Percentiles rank a stretch among this genome's conserved stretches.
phyloP scores from a whole-genome alignment of 1,284 basidiomycete species.

The Boletellus sp. region DNA sequence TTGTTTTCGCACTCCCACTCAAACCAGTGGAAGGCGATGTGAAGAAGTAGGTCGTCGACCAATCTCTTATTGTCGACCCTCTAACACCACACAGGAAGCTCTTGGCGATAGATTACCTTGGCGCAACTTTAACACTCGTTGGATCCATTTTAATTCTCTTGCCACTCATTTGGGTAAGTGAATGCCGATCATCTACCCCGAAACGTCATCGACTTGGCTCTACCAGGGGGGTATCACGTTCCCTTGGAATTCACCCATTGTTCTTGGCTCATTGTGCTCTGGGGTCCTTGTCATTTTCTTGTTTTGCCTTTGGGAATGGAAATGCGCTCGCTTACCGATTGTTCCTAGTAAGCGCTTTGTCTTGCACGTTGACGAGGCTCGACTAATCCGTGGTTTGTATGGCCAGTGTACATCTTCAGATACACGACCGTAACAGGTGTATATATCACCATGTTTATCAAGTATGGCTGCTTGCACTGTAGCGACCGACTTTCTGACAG shows the following conservation, averaged over 20 bases:
- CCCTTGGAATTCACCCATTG: constrained; percentile 62
- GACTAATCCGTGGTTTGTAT: background rate
- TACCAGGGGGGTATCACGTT: constrained; percentile 64
- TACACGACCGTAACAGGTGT: constrained; percentile 67
- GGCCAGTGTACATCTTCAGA: constrained; percentile 67
- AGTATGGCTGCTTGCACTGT: constrained; percentile 37
- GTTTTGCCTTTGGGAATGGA: constrained; percentile 75
- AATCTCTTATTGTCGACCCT: background rate
- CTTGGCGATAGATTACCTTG: constrained; percentile 66
- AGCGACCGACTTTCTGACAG: background rate
- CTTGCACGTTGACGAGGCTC: background rate
- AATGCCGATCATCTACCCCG: background rate
- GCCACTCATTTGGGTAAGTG: constrained; percentile 68
- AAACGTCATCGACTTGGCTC: constrained; percentile 4
- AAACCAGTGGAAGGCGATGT: constrained; percentile 61
- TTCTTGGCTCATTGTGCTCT: constrained; percentile 59
- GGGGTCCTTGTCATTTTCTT: constrained; percentile 52
- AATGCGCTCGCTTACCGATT: constrained; percentile 63
- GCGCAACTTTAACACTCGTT: constrained; percentile 53
- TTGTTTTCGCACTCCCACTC: constrained; percentile 62
- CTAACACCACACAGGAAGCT: constrained; percentile 46
- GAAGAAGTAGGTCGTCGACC: constrained; percentile 33
- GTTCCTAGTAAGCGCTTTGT: constrained; percentile 53
- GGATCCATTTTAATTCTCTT: constrained; percentile 65
- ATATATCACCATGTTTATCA: constrained; percentile 64